Evolutionary conservation across 2,329 filamentous ascomycete species (phyloP).

Genomic region (Cadophora sp.): DNA sequence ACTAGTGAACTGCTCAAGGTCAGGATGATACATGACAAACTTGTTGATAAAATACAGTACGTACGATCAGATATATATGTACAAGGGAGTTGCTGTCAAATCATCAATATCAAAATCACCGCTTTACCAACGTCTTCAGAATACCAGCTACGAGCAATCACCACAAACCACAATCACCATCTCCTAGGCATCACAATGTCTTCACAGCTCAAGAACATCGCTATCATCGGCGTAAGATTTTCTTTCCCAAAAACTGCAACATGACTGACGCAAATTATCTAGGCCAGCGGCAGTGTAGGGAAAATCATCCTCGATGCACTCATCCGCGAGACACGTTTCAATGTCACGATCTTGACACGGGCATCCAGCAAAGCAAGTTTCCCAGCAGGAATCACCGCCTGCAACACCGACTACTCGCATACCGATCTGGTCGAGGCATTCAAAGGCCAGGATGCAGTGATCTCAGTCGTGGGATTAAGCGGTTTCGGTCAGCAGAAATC

Average conservation of each 20-base stretch:
- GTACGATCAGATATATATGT: neutral
- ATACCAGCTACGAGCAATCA: neutral
- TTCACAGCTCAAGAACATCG: neutral
- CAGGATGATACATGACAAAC: neutral
- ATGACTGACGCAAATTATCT: neutral
- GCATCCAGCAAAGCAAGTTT: conserved; percentile 43
- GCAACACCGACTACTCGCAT: conserved; percentile 42
- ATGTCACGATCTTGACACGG: conserved; percentile 10
- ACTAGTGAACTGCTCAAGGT: neutral
- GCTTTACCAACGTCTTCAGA: neutral
- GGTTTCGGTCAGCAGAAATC: conserved; percentile 18
- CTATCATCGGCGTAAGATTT: neutral
- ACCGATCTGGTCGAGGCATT: conserved; percentile 49
- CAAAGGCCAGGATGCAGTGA: conserved; percentile 31
- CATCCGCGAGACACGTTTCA: neutral
- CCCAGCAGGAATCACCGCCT: conserved; percentile 46
- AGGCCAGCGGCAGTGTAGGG: neutral
- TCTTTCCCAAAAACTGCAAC: too few relatives aligned
- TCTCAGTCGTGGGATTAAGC: conserved; percentile 21
- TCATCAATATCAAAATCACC: neutral
- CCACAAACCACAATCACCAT: neutral
- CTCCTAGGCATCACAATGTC: neutral
- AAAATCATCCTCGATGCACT: conserved; percentile 1
- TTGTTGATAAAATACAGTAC: neutral
- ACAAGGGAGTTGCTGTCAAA: neutral